These are phyloP conservation scores for Phoma herbarum DNA, from an alignment of 2,329 filamentous ascomycete species.

Conservation along the genomic window DNA sequence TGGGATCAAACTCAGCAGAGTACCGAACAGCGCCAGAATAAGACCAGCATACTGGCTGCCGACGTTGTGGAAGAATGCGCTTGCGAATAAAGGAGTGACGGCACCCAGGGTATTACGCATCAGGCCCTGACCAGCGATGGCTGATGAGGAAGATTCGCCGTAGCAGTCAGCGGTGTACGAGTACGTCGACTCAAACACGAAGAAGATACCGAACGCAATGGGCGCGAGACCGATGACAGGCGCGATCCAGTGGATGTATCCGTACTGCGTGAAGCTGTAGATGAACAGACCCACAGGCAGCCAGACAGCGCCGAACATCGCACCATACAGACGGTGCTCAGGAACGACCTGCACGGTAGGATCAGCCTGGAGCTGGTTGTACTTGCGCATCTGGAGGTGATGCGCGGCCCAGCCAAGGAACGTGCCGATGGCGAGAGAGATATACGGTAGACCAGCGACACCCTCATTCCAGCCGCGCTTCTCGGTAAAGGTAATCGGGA, in stretches of 20 bases:
- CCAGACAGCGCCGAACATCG: constrained; percentile 44
- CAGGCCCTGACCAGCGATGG: constrained; percentile 61
- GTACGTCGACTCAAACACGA: constrained; percentile 59
- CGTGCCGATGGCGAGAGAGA: constrained; percentile 60
- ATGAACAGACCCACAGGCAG: constrained; percentile 52
- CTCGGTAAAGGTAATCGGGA: constrained; percentile 54
- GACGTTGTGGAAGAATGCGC: constrained; percentile 63
- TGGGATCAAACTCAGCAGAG: constrained; percentile 53
- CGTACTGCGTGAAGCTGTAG: constrained; percentile 64
- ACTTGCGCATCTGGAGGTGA: constrained; percentile 62
- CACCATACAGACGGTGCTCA: constrained; percentile 45
- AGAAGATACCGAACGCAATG: constrained; percentile 64
- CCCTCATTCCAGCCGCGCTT: constrained; percentile 64
- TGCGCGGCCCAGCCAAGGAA: constrained; percentile 60
- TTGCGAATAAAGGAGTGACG: constrained; percentile 62
- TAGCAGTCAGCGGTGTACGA: constrained; percentile 64
- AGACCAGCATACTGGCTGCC: constrained; percentile 63
- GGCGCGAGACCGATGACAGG: constrained; percentile 60
- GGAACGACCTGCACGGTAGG: constrained; percentile 49
- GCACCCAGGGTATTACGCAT: constrained; percentile 64
- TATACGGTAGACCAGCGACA: constrained; percentile 61
- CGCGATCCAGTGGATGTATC: constrained; percentile 59
- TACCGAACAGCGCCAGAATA: constrained; percentile 58
- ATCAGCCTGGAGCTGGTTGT: constrained; percentile 53
- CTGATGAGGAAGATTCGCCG: constrained; percentile 55